Evolutionary conservation across 768 basidiomycete genomes (phyloP).

Genomic region (Tremella mesenterica): DNA sequence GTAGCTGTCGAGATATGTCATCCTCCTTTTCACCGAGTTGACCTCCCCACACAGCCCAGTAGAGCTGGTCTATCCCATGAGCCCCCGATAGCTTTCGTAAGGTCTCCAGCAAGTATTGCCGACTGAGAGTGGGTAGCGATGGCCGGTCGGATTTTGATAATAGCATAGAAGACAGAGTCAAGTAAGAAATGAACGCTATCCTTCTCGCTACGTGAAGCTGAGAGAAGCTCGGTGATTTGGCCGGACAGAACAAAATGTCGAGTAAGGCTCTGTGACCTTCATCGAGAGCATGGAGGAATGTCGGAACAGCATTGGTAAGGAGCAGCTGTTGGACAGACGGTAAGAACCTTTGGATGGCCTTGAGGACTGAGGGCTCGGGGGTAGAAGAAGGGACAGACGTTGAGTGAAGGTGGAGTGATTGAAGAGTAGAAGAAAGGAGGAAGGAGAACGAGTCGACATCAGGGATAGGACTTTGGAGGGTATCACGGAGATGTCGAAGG

Average conservation of each 20-base stretch:
- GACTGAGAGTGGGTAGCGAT: conserved; percentile 1
- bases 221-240: not conserved
- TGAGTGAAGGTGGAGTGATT: conserved; percentile 14
- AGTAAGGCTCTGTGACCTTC: conserved; percentile 49
- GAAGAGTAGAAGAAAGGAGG: conserved; percentile 11
- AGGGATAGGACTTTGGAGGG: conserved; percentile 21
- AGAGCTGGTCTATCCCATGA: conserved; percentile 64
- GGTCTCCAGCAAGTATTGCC: conserved; percentile 50
- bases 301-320: conserved; percentile 58
- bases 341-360: conserved; percentile 33
- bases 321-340: conserved; percentile 60
- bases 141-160: conserved; percentile 41
- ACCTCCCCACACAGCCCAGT: conserved; percentile 49
- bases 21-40: conserved; percentile 31
- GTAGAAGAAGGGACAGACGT: conserved; percentile 9
- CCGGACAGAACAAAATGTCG: conserved; percentile 56
- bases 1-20: conserved; percentile 8
- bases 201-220: not conserved
- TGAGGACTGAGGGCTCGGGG: not conserved
- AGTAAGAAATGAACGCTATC: conserved; percentile 50
- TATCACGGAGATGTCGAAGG: conserved; percentile 17
- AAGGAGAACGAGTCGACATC: conserved; percentile 14
- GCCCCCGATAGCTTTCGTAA: conserved; percentile 53
- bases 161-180: conserved; percentile 54
- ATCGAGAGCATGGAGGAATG: conserved; percentile 57